Conservation (phyloP, 2,329 filamentous ascomycete species). For the Paecilomyces dactylethromorphus region DNA sequence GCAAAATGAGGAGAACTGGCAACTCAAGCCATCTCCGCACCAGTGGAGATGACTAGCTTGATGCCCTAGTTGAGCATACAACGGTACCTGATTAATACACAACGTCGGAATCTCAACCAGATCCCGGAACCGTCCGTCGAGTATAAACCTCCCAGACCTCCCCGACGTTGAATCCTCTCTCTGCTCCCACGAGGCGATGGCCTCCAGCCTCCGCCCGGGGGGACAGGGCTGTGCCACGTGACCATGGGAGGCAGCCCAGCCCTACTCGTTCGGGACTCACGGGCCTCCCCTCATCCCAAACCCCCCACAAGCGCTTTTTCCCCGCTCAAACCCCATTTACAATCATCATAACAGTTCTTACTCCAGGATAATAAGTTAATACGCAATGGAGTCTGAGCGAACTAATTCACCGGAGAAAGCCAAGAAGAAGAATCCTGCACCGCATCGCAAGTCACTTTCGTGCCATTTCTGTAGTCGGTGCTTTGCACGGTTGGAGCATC, state of each 20-base stretch:
- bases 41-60: conserved; percentile 10
- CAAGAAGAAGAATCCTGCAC: conserved; percentile 33
- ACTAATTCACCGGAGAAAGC: conserved; percentile 24
- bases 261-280: background rate
- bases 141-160: background rate
- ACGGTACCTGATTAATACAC: background rate
- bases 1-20: background rate
- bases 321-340: background rate
- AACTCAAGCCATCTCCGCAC: conserved; percentile 13
- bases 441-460: conserved; percentile 40
- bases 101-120: background rate
- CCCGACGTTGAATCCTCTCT: background rate
- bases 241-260: background rate
- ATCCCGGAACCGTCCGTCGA: background rate
- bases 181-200: background rate
- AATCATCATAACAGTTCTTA: conserved; percentile 15
- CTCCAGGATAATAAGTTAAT: conserved; percentile 5
- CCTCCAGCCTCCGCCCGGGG: background rate
- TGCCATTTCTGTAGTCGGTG: conserved; percentile 44
- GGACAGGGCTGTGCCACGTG: background rate
- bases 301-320: background rate
- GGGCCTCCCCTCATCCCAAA: background rate
- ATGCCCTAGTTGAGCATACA: background rate
- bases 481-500: conserved; percentile 44
- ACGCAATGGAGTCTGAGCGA: conserved; percentile 34